phyloP scores from a whole-genome alignment of 768 basidiomycete species.

The Rhodosporidiobolus odoratus region DNA sequence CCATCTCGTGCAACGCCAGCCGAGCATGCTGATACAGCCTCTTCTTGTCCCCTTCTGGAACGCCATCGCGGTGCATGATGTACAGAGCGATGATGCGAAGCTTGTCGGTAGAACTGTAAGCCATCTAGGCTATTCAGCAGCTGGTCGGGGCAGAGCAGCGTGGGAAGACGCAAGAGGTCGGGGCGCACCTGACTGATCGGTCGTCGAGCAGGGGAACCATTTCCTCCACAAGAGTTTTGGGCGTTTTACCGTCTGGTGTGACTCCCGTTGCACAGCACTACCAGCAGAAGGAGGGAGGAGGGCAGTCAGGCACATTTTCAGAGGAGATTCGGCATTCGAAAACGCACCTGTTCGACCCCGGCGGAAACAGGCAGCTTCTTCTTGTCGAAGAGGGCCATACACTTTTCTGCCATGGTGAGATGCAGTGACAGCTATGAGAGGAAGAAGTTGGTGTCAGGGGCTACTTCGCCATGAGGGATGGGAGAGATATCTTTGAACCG shows the following conservation, averaged over 20 bases:
- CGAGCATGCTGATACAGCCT: slow-evolving; percentile 92
- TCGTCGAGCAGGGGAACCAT: slow-evolving; percentile 96
- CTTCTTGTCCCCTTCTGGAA: slow-evolving; percentile 95
- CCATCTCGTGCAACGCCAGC: slow-evolving; percentile 78
- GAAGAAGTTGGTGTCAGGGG: neutral
- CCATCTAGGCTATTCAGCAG: no score
- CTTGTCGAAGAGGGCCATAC: slow-evolving; percentile 86
- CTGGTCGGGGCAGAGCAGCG: neutral
- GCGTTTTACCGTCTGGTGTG: slow-evolving; percentile 86
- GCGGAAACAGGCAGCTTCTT: slow-evolving; percentile 76
- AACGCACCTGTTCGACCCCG: slow-evolving; percentile 81
- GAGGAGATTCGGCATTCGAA: no score
- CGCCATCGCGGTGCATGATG: slow-evolving; percentile 88
- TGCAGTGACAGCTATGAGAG: slow-evolving; percentile 78
- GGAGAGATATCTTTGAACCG: neutral
- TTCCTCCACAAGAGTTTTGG: slow-evolving; percentile 90
- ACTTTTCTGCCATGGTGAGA: slow-evolving; percentile 94
- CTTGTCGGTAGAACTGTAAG: slow-evolving; percentile 84
- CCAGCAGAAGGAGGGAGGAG: neutral
- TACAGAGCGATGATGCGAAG: slow-evolving; percentile 94
- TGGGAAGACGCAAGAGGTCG: neutral
- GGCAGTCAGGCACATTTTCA: neutral
- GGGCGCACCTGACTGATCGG: slow-evolving; percentile 65
- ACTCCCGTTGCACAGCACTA: slow-evolving; percentile 91
- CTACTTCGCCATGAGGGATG: neutral